Evolutionary conservation across 108 stramenopile species (phyloP), one percentile per base, ranked within the genome.

Genomic region (Hondaea fermentalgiana): DNA sequence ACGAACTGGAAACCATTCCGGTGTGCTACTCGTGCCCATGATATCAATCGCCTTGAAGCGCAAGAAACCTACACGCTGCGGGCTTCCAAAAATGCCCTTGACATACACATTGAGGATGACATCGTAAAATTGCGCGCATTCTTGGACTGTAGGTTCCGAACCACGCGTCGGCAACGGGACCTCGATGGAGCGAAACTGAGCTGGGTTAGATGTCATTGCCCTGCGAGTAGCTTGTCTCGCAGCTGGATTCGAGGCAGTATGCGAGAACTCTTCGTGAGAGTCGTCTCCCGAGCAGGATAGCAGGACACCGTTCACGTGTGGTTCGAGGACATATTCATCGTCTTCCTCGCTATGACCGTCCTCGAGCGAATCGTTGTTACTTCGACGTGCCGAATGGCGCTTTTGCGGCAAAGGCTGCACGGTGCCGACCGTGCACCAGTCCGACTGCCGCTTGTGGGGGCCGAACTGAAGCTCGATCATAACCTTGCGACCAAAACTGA

Each of bases 381-480:
- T 57, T 8, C 3, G 8, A 16, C 55, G 55, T 57, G 16, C 55
- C 55, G 55, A 16, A 57, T 16, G 55, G 55, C 55, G 55, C 16
- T 57, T 8, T 57, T 57, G 55, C 10, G 21, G 64, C 8, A 14
- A 23, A 8, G 25, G 64, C 25, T 28, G 64, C 21, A 42, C 25
- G 25, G 21, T 28, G 4, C 51, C 76, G 51, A 53, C n/a, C 5
- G 76, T 1, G 28, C 76, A 53, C 45, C 45, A 83, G 23, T 83
- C 76, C n/a, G 76, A 83, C 49, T 83, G 76, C 23, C 76, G 19
- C 51, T 47, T 83, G 25, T 53, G 51, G 3, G 76, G 76, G 6
- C 76, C 76, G 28, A 83, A 83, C 51, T 83, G 76, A 12, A 83
- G 25, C 28, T 83, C 76, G 19, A 83, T 28, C 76, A 83, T 83